Evolutionary conservation across 2,329 filamentous ascomycete genomes (phyloP), one percentile per base, ranked within the genome.

Genomic region (Stromatinia cepivora): DNA sequence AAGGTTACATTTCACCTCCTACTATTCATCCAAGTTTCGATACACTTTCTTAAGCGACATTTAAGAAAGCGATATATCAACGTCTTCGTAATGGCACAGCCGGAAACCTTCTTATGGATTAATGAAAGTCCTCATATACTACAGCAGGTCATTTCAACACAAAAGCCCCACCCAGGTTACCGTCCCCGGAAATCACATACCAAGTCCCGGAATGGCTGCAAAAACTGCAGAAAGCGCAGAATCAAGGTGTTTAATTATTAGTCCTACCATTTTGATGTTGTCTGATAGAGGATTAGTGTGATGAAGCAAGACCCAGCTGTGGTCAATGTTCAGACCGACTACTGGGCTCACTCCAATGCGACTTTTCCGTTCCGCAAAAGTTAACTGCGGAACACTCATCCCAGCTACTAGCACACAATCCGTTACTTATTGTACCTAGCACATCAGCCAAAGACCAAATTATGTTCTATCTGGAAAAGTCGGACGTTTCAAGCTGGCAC

Each of bases 131-230:
- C 46, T 22, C 22, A 64, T 52, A 10, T 50, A 20, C 7, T 46
- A 52, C 22, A 39, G 13, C 46, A 34, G 22, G 25, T 39, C 22
- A 39, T 31, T 52, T 11, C 31, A 50, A 52, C 11, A 15, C 46
- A 34, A 25, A 64, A 64, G 61, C 31, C 20, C 15, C 59, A 36
- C 28, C 20, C 28, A 63, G 11, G 31, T 22, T 65, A 48, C 57
- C 28, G 59, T 22, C 20, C 67, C 17, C n/a, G 67, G 25, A 65
- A 54, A 57, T n/a, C 45, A 34, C 59, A 65, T 48, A 46, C 48
- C 17, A 69, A 69, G 50, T 69, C 67, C 25, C 46, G 48, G 13
- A 69, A 56, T 10, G 67, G 67, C 22, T 69, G 67, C 31, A 8
- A 65, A 9, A 69, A 56, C 13, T 69, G 67, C 25, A 65, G n/a